These are phyloP conservation scores for Quercus suber DNA, from an alignment of 306 rosid genomes.

Conservation along the genomic window DNA sequence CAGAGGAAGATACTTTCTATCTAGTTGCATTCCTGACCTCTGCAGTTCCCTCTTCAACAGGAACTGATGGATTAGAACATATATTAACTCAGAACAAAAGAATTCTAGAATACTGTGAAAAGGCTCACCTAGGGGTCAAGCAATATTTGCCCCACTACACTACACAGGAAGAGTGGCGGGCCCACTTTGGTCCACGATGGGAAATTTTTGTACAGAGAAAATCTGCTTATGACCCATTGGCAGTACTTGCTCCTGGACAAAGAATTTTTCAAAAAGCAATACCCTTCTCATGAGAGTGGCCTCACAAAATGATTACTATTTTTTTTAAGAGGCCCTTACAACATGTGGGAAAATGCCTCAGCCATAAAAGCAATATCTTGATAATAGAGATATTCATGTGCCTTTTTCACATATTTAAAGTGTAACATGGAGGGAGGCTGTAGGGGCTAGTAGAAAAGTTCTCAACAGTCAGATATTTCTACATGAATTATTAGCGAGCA, in stretches of 20 bases:
- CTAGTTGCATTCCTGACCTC: constrained; percentile 82
- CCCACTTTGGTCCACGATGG: constrained; percentile 90
- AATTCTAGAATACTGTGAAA: constrained; percentile 77
- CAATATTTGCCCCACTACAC: constrained; percentile 84
- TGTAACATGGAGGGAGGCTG: constrained; percentile 26
- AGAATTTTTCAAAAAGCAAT: constrained; percentile 72
- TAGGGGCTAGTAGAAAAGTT: constrained; percentile 22
- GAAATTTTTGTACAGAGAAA: constrained; percentile 67
- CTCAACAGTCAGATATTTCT: constrained; percentile 18
- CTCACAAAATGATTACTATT: neutral
- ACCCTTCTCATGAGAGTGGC: constrained; percentile 41
- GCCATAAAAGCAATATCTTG: constrained; percentile 24
- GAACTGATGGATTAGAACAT: constrained; percentile 74
- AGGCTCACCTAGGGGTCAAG: constrained; percentile 67
- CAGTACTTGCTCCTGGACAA: constrained; percentile 84
- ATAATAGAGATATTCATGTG: constrained; percentile 8
- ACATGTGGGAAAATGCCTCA: constrained; percentile 22
- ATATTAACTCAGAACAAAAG: constrained; percentile 75
- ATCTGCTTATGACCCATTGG: constrained; percentile 82
- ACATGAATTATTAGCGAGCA: constrained; percentile 26
- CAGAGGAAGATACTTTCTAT: constrained; percentile 91
- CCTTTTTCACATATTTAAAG: constrained; percentile 1
- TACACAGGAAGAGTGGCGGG: constrained; percentile 74
- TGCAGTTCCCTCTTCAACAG: constrained; percentile 76
- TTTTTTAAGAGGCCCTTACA: constrained; percentile 14